Conservation (phyloP, 331 rosid species). For the Ulmus americana region DNA sequence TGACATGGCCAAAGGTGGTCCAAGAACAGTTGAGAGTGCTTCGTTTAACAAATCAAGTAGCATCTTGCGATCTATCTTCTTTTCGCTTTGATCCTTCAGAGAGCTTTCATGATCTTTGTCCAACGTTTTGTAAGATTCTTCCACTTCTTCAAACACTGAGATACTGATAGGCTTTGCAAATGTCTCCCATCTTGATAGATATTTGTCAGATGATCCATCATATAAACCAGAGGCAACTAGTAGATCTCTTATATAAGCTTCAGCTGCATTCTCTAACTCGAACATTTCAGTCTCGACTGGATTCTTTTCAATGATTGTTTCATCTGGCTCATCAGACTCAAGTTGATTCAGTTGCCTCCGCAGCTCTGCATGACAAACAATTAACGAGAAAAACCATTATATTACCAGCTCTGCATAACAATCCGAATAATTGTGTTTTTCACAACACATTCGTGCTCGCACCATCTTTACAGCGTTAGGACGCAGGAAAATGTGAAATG, state of each 20-base stretch:
- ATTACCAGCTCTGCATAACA: neutral
- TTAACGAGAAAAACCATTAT: constrained; percentile 15
- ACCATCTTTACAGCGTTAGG: neutral
- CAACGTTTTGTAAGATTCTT: constrained; percentile 54
- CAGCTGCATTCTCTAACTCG: constrained; percentile 64
- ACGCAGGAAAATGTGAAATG: neutral
- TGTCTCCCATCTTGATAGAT: constrained; percentile 53
- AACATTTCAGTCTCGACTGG: constrained; percentile 41
- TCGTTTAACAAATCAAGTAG: constrained; percentile 73
- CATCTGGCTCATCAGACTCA: constrained; percentile 49
- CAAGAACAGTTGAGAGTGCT: constrained; percentile 58
- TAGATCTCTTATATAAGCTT: constrained; percentile 74
- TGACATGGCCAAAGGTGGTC: constrained; percentile 43
- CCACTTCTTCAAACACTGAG: constrained; percentile 73
- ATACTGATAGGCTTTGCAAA: constrained; percentile 59
- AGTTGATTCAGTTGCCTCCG: constrained; percentile 82
- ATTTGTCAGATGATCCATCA: constrained; percentile 67
- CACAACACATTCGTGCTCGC: neutral
- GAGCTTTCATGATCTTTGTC: constrained; percentile 31
- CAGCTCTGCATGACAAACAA: constrained; percentile 50
- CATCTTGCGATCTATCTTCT: constrained; percentile 44
- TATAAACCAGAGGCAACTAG: constrained; percentile 84
- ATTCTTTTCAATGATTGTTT: constrained; percentile 32
- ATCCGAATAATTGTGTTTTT: neutral
- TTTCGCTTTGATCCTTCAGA: constrained; percentile 37